phyloP scores from a whole-genome alignment of 176 grass and related monocot genomes.

The Tillandsia leiboldiana region DNA sequence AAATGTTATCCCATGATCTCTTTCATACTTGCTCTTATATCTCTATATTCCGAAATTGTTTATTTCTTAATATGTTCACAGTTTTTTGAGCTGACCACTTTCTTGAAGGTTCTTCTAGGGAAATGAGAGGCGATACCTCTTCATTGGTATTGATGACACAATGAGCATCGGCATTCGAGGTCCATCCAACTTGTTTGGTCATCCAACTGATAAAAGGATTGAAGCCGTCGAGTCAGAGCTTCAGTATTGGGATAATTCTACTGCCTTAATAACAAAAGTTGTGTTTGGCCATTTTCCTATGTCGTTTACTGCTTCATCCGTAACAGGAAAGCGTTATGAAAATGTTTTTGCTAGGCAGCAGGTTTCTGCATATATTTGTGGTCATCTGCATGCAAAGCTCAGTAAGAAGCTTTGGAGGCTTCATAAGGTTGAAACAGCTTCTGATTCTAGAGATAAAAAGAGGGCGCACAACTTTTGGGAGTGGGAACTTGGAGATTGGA shows the following conservation, averaged over 20 bases:
- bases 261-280: slow-evolving; percentile 50
- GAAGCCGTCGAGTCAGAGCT: slow-evolving; percentile 50
- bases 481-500: slow-evolving; percentile 97
- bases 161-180: slow-evolving; percentile 62
- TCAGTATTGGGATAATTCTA: slow-evolving; percentile 40
- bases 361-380: slow-evolving; percentile 68
- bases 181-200: slow-evolving; percentile 85
- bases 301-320: slow-evolving; percentile 63
- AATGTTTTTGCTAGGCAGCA: slow-evolving; percentile 49
- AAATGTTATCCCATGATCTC: background rate
- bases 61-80: slow-evolving; percentile 12
- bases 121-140: slow-evolving; percentile 54
- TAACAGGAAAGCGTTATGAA: slow-evolving; percentile 47
- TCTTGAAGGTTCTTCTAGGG: slow-evolving; percentile 60
- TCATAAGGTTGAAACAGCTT: slow-evolving; percentile 34
- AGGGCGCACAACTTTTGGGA: slow-evolving; percentile 59
- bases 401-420: slow-evolving; percentile 63
- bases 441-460: slow-evolving; percentile 23
- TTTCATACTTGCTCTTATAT: background rate
- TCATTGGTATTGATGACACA: slow-evolving; percentile 86
- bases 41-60: background rate
- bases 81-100: slow-evolving; percentile 32
- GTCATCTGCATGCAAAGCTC: slow-evolving; percentile 67
- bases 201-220: slow-evolving; percentile 56
- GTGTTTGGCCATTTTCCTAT: slow-evolving; percentile 74